phyloP scores from a whole-genome alignment of 352 stramenopile genomes.

The Phytophthora pluvialis region DNA sequence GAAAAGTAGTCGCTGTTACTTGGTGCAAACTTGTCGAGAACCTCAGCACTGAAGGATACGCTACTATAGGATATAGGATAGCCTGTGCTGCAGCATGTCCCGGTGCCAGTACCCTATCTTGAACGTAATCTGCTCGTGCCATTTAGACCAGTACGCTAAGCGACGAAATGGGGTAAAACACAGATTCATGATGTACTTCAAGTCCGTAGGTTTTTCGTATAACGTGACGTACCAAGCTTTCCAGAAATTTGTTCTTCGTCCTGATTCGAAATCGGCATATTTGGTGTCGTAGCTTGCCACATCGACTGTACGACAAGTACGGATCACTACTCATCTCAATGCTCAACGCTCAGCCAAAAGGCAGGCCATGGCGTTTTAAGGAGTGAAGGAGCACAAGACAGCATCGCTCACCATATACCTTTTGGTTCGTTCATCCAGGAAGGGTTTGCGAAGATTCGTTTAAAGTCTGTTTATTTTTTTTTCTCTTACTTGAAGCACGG shows the following conservation, averaged over 20 bases:
- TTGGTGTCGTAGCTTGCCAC: constrained; percentile 55
- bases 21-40: constrained; percentile 51
- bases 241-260: constrained; percentile 59
- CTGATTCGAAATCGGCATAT: constrained; percentile 60
- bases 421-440: constrained; percentile 55
- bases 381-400: neutral
- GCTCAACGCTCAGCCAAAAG: constrained; percentile 23
- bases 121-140: constrained; percentile 67
- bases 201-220: constrained; percentile 48
- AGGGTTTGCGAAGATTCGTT: constrained; percentile 45
- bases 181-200: constrained; percentile 68
- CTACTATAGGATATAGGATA: constrained; percentile 32
- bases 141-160: constrained; percentile 48
- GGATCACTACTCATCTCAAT: constrained; percentile 42
- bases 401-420: constrained; percentile 42
- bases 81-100: constrained; percentile 59
- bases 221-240: constrained; percentile 74
- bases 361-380: neutral
- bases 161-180: constrained; percentile 34
- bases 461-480: neutral
- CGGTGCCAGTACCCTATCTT: constrained; percentile 62
- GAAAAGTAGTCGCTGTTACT: constrained; percentile 57
- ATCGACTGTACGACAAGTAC: constrained; percentile 57
- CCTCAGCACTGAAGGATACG: constrained; percentile 52
- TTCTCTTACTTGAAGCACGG: neutral